phyloP scores from a whole-genome alignment of 2,329 filamentous ascomycete species.

The Epichloe aotearoae region DNA sequence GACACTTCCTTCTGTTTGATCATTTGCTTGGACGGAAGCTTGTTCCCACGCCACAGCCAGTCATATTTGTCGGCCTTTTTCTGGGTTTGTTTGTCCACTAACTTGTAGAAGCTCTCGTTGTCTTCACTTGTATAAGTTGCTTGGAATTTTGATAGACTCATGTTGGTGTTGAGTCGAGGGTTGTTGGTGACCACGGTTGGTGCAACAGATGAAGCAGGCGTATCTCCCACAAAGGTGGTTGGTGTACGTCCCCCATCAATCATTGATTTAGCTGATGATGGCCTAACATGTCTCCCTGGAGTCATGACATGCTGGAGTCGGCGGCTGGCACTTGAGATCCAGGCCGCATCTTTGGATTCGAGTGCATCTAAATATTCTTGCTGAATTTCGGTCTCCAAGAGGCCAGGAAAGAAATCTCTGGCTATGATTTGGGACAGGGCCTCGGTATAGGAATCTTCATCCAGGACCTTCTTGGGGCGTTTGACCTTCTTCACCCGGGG shows the following conservation, averaged over 20 bases:
- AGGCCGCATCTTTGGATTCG: slow-evolving; percentile 69
- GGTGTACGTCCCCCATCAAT: slow-evolving; percentile 42
- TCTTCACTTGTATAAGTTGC: slow-evolving; percentile 93
- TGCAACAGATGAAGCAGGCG: slow-evolving; percentile 46
- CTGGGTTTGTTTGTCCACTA: slow-evolving; percentile 82
- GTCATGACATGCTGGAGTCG: slow-evolving; percentile 71
- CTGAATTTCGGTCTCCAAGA: slow-evolving; percentile 74
- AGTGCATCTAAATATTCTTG: slow-evolving; percentile 87
- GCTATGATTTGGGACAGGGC: slow-evolving; percentile 89
- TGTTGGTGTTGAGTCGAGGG: slow-evolving; percentile 52
- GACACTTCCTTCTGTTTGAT: slow-evolving; percentile 52
- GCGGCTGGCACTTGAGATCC: slow-evolving; percentile 72
- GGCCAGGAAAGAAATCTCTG: slow-evolving; percentile 89
- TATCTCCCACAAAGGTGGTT: slow-evolving; percentile 56
- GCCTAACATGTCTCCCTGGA: slow-evolving; percentile 40
- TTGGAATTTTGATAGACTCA: slow-evolving; percentile 79
- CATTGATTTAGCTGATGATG: slow-evolving; percentile 13
- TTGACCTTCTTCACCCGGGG: slow-evolving; percentile 81
- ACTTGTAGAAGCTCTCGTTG: slow-evolving; percentile 89
- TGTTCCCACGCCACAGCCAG: slow-evolving; percentile 83
- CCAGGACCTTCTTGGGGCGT: slow-evolving; percentile 72
- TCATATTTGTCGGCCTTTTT: slow-evolving; percentile 73
- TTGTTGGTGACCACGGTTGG: slow-evolving; percentile 25
- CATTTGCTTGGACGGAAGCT: slow-evolving; percentile 69
- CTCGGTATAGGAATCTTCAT: slow-evolving; percentile 88